Base-by-base conservation (phyloP, 768 basidiomycete genomes). In the Solioccasus polychromus region DNA sequence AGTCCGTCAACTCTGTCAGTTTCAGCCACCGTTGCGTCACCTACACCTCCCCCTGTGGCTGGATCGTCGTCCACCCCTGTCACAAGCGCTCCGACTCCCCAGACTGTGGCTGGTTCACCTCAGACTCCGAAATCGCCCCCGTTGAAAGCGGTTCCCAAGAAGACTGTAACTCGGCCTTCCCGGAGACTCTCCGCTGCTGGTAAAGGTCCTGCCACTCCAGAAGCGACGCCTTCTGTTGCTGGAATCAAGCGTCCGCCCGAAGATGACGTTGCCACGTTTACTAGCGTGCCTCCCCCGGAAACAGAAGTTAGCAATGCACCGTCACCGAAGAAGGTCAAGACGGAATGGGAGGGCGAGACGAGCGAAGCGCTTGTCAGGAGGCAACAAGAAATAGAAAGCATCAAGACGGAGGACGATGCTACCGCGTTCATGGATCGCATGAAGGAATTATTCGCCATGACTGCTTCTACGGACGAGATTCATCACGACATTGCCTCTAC, bases 91-190 rank as follows among this genome's bases (percentile, higher is more conserved):
- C 55, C 64, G 5, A 72, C 73, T 15, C 71, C 73, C 12, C 63
- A 62, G 25, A 55, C 73, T 5, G 41, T 55, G 8, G 71, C 73
- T 20, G 72, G 76, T 26, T 85, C 85, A 9, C 85, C 86, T 1
- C 78, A 78, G 55, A 75, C 75, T 5, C 78, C 84, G 1, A 88
- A 82, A 63, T 88, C 88, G 4, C 88, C 88, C 0, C 85, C 82
- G 58, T 62, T 62, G 42, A 87, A 79, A 60, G 58, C 70, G 1
- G 42, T 65, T 14, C 34, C 71, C n/a, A 85, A 79, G 63, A 82
- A 76, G 57, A 45, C 24, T 2, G 44, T 54, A 14, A n/a, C 50
- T 25, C 55, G 68, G n/a, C 47, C 51, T 1, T 30, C 30, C 41
- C 51, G 68, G 31, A 72, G 63, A 41, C 41, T 53, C 9, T 67